Conservation (phyloP, 2,329 filamentous ascomycete species). For the Chaetoscypha palmicola region DNA sequence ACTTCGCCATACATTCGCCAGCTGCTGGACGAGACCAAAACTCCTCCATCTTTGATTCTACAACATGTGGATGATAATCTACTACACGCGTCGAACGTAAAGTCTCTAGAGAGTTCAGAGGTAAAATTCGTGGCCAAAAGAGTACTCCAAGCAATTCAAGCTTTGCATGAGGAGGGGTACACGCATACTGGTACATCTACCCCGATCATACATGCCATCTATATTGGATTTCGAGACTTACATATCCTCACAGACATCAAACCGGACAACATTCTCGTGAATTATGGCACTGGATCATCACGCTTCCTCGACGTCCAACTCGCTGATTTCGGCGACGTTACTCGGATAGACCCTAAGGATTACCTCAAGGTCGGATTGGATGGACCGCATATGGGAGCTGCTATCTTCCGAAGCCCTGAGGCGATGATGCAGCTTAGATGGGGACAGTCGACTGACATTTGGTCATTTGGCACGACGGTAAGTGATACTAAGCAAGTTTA, state of each 20-base stretch:
- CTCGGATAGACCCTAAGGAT: slow-evolving; percentile 16
- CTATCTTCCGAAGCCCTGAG: slow-evolving; percentile 35
- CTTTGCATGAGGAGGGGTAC: slow-evolving; percentile 23
- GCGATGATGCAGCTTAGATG: slow-evolving; percentile 30
- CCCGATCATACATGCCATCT: slow-evolving; percentile 13
- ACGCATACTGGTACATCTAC: slow-evolving; percentile 21
- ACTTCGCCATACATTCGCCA: slow-evolving; percentile 18
- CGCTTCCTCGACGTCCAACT: slow-evolving; percentile 33
- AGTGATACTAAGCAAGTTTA: slow-evolving; percentile 18
- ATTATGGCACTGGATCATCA: slow-evolving; percentile 25
- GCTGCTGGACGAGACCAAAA: slow-evolving; percentile 22
- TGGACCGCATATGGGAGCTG: slow-evolving; percentile 29
- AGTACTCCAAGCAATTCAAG: slow-evolving; percentile 20
- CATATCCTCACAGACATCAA: slow-evolving; percentile 28
- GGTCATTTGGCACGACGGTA: slow-evolving; percentile 35
- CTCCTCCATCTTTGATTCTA: slow-evolving; percentile 22
- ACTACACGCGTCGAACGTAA: slow-evolving; percentile 17
- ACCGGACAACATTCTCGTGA: slow-evolving; percentile 34
- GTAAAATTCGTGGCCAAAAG: slow-evolving; percentile 21
- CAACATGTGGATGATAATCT: slow-evolving; percentile 21
- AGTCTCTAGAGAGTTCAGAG: slow-evolving; percentile 17
- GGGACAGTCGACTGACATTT: slow-evolving; percentile 35
- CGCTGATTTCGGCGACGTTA: slow-evolving; percentile 29
- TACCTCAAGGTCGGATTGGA: slow-evolving; percentile 20
- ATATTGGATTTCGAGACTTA: slow-evolving; percentile 14